Conservation (phyloP, 1,284 basidiomycete species). For the Sanghuangporus sanghuang region DNA sequence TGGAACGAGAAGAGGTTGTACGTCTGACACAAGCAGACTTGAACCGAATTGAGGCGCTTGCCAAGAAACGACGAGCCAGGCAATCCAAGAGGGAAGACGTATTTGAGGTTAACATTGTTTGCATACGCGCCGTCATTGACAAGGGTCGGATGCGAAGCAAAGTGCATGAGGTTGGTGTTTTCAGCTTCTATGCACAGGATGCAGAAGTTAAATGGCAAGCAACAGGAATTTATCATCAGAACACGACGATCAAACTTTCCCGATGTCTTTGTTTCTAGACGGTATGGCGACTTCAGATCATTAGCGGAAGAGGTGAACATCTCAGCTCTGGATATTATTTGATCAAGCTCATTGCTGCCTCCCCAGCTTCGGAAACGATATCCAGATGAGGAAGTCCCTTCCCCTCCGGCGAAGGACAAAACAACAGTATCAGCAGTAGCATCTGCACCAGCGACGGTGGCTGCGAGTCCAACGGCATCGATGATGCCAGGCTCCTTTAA, state of each 20-base stretch:
- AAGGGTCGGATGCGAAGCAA: conserved; percentile 80
- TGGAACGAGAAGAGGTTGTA: conserved; percentile 82
- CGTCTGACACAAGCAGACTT: conserved; percentile 79
- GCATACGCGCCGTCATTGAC: conserved; percentile 75
- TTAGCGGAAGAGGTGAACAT: conserved; percentile 71
- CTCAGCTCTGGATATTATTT: conserved; percentile 6
- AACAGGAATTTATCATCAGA: conserved; percentile 89
- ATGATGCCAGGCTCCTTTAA: conserved; percentile 4
- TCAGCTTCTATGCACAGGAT: conserved; percentile 2
- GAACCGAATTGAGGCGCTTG: conserved; percentile 65
- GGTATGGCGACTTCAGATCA: conserved; percentile 93
- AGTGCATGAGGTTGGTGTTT: conserved; percentile 67
- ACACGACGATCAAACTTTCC: conserved; percentile 69
- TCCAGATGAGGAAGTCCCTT: conserved; percentile 71
- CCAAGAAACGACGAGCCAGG: conserved; percentile 53
- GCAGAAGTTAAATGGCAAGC: conserved; percentile 2
- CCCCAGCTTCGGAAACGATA: conserved; percentile 76
- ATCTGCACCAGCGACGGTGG: conserved; percentile 34
- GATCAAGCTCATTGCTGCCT: neutral
- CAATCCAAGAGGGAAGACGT: conserved; percentile 41
- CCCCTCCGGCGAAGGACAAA: conserved; percentile 84
- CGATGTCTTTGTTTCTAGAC: conserved; percentile 85
- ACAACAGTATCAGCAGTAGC: conserved; percentile 46
- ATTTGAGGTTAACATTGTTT: conserved; percentile 88
- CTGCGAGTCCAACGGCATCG: conserved; percentile 20